A percentile compares a stretch with the other conserved stretches of the same genome.
Evolutionary conservation across 495 filamentous ascomycete species (phyloP).

Genomic region (Darksidea phi): DNA sequence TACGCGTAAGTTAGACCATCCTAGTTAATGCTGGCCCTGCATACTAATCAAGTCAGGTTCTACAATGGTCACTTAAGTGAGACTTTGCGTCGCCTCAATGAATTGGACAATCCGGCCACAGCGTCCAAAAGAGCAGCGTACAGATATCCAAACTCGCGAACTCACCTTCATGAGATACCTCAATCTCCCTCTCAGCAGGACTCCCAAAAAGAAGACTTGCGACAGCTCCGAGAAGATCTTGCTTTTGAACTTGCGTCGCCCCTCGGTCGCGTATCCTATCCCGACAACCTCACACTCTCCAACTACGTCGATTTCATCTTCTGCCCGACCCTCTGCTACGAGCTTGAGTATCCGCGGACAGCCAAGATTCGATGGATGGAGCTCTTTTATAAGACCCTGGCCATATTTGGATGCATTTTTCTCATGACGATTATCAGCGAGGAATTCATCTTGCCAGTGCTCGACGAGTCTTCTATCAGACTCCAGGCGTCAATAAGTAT

Average conservation of each 20-base stretch:
- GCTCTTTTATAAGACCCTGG: constrained; percentile 79
- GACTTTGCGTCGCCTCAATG: constrained; percentile 72
- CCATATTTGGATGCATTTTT: constrained; percentile 95
- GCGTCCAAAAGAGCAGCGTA: constrained; percentile 68
- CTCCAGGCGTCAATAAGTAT: constrained; percentile 59
- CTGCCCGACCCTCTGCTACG: constrained; percentile 96
- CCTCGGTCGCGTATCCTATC: constrained; percentile 85
- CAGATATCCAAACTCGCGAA: constrained; percentile 67
- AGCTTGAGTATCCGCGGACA: constrained; percentile 91
- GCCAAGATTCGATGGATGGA: constrained; percentile 72
- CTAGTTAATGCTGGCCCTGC: neutral
- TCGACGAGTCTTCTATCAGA: constrained; percentile 69
- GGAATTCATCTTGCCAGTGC: constrained; percentile 91
- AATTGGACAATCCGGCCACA: constrained; percentile 74
- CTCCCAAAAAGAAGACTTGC: constrained; percentile 43
- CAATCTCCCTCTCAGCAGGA: constrained; percentile 40
- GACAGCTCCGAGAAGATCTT: constrained; percentile 76
- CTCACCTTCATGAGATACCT: constrained; percentile 41
- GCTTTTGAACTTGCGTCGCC: constrained; percentile 88
- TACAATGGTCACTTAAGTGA: constrained; percentile 95
- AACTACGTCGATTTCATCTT: constrained; percentile 88
- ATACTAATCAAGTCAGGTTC: constrained; percentile 49
- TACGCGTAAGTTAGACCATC: constrained; percentile 55
- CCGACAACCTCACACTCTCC: constrained; percentile 72
- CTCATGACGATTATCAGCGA: constrained; percentile 86